phyloP scores from a whole-genome alignment of 495 filamentous ascomycete species.

The Aspergillus bridgeri region DNA sequence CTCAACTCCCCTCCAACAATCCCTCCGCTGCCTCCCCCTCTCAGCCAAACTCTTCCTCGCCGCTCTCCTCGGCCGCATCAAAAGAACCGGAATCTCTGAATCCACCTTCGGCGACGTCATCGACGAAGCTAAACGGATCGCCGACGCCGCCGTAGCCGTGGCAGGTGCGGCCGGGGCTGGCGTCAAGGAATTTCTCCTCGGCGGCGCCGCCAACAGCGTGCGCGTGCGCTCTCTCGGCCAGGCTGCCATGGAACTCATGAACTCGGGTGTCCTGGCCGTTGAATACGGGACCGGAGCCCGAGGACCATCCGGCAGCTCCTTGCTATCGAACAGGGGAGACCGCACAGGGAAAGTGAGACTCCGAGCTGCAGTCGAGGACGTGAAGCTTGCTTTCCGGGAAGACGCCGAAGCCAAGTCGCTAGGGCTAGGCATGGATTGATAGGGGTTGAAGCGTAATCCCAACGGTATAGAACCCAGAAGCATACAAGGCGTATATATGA shows the following conservation, averaged over 20 bases:
- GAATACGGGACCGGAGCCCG: conserved; percentile 52
- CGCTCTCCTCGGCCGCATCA: conserved; percentile 71
- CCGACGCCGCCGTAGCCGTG: conserved; percentile 49
- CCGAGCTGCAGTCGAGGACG: conserved; percentile 83
- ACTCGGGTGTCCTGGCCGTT: conserved; percentile 80
- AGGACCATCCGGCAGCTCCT: conserved; percentile 30
- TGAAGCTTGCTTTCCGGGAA: conserved; percentile 80
- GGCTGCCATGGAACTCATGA: conserved; percentile 77
- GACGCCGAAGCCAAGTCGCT: conserved; percentile 81
- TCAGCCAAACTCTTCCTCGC: conserved; percentile 81
- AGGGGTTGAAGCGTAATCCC: conserved; percentile 15
- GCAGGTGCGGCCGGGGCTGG: conserved; percentile 38
- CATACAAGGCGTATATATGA: background rate
- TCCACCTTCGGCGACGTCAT: conserved; percentile 86
- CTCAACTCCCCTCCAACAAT: conserved; percentile 84
- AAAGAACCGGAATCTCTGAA: conserved; percentile 81
- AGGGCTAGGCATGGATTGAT: conserved; percentile 46
- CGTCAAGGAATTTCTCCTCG: conserved; percentile 43
- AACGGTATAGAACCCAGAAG: background rate
- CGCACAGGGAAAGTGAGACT: conserved; percentile 82
- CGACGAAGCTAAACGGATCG: conserved; percentile 81
- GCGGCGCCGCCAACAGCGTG: conserved; percentile 36
- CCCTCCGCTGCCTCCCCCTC: conserved; percentile 75
- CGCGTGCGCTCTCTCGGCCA: conserved; percentile 64
- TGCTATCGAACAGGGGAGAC: conserved; percentile 61